Evolutionary conservation across 352 stramenopile species (phyloP).

Genomic region (Globisporangium emineosum): DNA sequence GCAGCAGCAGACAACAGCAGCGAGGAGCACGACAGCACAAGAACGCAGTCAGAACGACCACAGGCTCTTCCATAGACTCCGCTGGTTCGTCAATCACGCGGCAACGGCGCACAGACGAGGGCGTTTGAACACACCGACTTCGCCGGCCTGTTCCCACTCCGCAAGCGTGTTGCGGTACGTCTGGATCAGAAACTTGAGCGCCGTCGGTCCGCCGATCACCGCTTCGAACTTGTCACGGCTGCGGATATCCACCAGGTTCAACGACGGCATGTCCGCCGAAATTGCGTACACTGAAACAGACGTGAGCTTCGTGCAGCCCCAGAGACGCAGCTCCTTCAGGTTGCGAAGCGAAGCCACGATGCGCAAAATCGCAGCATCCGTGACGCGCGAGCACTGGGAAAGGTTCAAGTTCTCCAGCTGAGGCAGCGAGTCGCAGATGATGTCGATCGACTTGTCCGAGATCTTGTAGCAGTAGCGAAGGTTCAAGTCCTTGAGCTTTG

Average conservation of each 20-base stretch:
- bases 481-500: slow-evolving; percentile 65
- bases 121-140: slow-evolving; percentile 76
- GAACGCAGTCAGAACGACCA: slow-evolving; percentile 4
- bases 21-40: slow-evolving; percentile 8
- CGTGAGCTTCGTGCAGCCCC: slow-evolving; percentile 80
- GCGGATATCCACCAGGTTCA: slow-evolving; percentile 73
- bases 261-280: slow-evolving; percentile 52
- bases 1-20: slow-evolving; percentile 11
- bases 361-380: slow-evolving; percentile 57
- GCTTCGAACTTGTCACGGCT: slow-evolving; percentile 73
- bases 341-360: slow-evolving; percentile 51
- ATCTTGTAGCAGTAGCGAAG: slow-evolving; percentile 88
- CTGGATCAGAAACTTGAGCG: slow-evolving; percentile 80
- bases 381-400: slow-evolving; percentile 80
- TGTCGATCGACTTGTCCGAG: slow-evolving; percentile 56
- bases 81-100: slow-evolving; percentile 28
- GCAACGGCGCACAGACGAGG: slow-evolving; percentile 45
- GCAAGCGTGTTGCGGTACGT: slow-evolving; percentile 62
- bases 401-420: slow-evolving; percentile 67
- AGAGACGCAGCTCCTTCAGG: slow-evolving; percentile 76
- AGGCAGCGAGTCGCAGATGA: slow-evolving; percentile 46
- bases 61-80: not conserved
- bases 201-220: slow-evolving; percentile 70
- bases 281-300: slow-evolving; percentile 67
- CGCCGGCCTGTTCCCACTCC: slow-evolving; percentile 68